Evolutionary conservation across 1,284 basidiomycete species (phyloP).

Genomic region (Tranzscheliella williamsii): DNA sequence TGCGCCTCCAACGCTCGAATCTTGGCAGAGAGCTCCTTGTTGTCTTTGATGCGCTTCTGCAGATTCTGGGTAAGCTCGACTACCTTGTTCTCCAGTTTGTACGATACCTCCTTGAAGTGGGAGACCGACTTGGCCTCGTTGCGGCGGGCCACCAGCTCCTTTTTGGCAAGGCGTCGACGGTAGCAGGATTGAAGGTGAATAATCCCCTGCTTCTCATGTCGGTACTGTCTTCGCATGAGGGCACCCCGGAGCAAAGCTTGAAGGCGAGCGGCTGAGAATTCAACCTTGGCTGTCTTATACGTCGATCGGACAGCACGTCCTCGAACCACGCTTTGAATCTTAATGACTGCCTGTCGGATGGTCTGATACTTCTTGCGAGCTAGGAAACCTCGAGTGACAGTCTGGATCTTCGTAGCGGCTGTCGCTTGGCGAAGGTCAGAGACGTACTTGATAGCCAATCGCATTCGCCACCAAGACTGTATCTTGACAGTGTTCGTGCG

Average conservation of each 20-base stretch:
- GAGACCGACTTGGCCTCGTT: slow-evolving; percentile 93
- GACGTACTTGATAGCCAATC: slow-evolving; percentile 75
- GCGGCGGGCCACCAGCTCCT: slow-evolving; percentile 79
- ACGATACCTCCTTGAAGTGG: slow-evolving; percentile 99
- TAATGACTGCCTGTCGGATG: slow-evolving; percentile 70
- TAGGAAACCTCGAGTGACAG: slow-evolving; percentile 71
- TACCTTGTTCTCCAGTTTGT: slow-evolving; percentile 97
- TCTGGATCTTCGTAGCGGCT: slow-evolving; percentile 79
- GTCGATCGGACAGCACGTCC: slow-evolving; percentile 75
- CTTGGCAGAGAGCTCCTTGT: slow-evolving; percentile 79
- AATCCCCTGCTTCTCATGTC: slow-evolving; percentile 73
- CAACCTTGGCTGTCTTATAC: slow-evolving; percentile 70
- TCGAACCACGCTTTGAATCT: slow-evolving; percentile 81
- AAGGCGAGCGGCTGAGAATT: slow-evolving; percentile 72
- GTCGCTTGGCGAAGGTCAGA: slow-evolving; percentile 73
- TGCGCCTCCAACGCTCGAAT: slow-evolving; percentile 81
- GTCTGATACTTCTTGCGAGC: slow-evolving; percentile 74
- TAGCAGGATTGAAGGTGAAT: slow-evolving; percentile 88
- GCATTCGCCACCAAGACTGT: slow-evolving; percentile 91
- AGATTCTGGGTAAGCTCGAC: slow-evolving; percentile 97
- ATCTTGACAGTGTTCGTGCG: slow-evolving; percentile 78
- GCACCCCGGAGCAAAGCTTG: slow-evolving; percentile 87
- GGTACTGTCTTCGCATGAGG: slow-evolving; percentile 70
- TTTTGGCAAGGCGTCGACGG: slow-evolving; percentile 83
- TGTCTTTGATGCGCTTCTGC: slow-evolving; percentile 87